These are phyloP conservation scores for Dioscorea alata DNA, from an alignment of 106 monocot genomes.

Conservation along the genomic window DNA sequence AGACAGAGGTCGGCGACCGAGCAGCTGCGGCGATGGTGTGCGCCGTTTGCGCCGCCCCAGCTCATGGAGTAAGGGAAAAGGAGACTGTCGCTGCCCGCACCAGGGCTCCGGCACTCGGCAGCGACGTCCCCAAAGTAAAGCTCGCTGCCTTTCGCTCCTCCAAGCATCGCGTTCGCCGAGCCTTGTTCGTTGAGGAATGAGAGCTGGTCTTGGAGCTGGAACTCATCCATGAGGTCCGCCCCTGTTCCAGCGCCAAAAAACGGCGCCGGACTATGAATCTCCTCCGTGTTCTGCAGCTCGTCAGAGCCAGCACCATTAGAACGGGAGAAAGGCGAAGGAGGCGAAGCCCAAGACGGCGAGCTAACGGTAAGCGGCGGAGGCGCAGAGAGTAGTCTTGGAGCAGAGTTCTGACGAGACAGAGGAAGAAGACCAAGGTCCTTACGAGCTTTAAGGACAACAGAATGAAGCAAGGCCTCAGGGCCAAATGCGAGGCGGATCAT, in stretches of 20 bases:
- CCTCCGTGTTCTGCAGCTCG: background rate
- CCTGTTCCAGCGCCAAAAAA: slow-evolving; percentile 6
- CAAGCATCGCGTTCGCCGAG: background rate
- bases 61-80: background rate
- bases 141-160: no score
- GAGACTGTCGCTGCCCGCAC: no score
- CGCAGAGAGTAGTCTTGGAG: background rate
- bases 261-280: background rate
- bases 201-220: slow-evolving; percentile 68
- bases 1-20: slow-evolving; percentile 56
- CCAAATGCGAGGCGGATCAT: slow-evolving; percentile 98
- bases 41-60: background rate
- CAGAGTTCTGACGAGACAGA: slow-evolving; percentile 42
- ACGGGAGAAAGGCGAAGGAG: background rate
- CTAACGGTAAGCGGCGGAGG: background rate
- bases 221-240: slow-evolving; percentile 50
- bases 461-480: slow-evolving; percentile 74
- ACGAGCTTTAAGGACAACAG: slow-evolving; percentile 59
- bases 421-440: slow-evolving; percentile 67
- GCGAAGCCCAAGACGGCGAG: background rate
- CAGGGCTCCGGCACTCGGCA: no score
- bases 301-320: background rate
- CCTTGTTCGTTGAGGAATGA: slow-evolving; percentile 56
- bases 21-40: slow-evolving; percentile 11
- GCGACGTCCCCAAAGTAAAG: no score